Conservation (phyloP, 176 grass and related monocot species). For the Dactylis glomerata region DNA sequence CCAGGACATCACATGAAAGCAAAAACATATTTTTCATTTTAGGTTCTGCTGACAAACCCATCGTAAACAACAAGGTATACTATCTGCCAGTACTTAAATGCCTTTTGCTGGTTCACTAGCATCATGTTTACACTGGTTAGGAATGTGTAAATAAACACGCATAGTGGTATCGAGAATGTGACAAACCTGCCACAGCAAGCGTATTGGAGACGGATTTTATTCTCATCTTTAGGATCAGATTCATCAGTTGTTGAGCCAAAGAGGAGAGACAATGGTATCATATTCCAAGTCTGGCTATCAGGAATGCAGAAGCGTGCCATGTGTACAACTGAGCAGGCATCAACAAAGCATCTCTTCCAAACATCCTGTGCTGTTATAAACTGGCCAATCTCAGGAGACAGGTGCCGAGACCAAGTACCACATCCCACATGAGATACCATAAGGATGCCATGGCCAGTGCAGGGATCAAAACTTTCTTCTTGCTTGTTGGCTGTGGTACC, state of each 20-base stretch:
- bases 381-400: conserved; percentile 38
- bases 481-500: conserved; percentile 16
- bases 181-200: conserved; percentile 87
- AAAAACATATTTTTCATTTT: background rate
- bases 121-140: conserved; percentile 4
- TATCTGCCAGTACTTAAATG: background rate
- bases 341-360: conserved; percentile 88
- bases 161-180: background rate
- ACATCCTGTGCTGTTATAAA: conserved; percentile 13
- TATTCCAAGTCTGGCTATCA: conserved; percentile 91
- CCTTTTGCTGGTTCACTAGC: background rate
- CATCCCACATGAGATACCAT: conserved; percentile 81
- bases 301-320: conserved; percentile 80
- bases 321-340: conserved; percentile 53
- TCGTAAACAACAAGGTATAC: background rate
- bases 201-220: conserved; percentile 56
- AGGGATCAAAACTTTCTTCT: conserved; percentile 20
- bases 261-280: conserved; percentile 70
- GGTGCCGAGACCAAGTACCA: conserved; percentile 72
- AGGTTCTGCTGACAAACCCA: background rate
- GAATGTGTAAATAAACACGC: background rate
- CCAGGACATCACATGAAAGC: background rate
- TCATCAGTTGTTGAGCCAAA: conserved; percentile 46
- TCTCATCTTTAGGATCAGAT: conserved; percentile 47
- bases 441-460: conserved; percentile 47